Base-by-base conservation (phyloP, 495 filamentous ascomycete genomes). In the Xylaria telfairii region DNA sequence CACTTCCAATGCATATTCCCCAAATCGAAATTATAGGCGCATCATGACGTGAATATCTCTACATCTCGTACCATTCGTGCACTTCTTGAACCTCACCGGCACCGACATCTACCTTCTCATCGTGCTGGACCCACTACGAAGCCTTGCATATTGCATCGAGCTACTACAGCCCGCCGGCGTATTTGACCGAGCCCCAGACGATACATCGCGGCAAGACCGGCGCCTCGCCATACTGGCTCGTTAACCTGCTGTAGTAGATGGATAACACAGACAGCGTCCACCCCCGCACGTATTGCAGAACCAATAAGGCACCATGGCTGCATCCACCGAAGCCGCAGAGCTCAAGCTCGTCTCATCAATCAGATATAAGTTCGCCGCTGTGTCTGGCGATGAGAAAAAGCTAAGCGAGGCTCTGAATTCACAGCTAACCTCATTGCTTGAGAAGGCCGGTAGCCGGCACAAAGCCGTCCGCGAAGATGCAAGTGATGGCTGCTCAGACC, bases 341-440 rank as follows among this genome's bases (percentile, higher is more conserved):
- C 87, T 98, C 71, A 90, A 88, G 69, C 89, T 98, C 65, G 86
- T 97, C 71, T 92, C 92, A 74, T 97, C 96, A 76, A 92, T 98
- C 60, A 93, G 97, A 79, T 91, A 97, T 76, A 88, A 90, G 54
- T 93, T 99, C 68, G 92, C 96, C n/a, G 85, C 93, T 63, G 90
- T 92, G 19, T 81, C 85, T 12, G 90, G 93, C 69, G 88, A 92
- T n/a, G 95, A 96, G 72, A 83, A 86, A 68, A 95, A 93, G 80
- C 86, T 99, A 6, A 89, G 94, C 75, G 78, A 88, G 32, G 84
- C 94, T 7, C 85, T 99, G 32, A 88, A 90, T 70, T 90, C 87
- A 13, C 97, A 95, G 72, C 82, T 98, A n/a, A 80, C 92, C 3
- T 90, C 95, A 0, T 76, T 98, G 42, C 83, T 99, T 26, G 84